phyloP scores from a whole-genome alignment of 139 green algal genomes.

The Parachlorella kessleri region DNA sequence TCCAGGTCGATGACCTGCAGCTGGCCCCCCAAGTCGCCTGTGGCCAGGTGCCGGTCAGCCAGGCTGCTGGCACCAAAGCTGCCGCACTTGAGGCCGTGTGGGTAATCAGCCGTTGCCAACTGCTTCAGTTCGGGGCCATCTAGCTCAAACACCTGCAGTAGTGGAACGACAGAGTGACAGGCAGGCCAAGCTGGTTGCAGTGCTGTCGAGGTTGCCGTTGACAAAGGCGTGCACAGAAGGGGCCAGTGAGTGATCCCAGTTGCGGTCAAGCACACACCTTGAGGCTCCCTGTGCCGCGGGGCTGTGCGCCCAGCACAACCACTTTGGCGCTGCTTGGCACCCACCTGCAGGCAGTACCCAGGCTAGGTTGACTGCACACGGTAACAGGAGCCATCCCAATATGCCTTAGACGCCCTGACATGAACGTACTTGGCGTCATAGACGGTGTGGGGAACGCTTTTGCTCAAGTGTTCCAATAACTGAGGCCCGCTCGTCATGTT shows the following conservation, averaged over 20 bases:
- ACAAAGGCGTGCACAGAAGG: too few species aligned
- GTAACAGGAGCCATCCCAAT: too few species aligned
- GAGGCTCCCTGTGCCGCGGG: constrained; percentile 62
- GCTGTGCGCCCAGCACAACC: constrained; percentile 72
- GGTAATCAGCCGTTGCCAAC: constrained; percentile 59
- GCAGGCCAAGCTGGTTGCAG: too few species aligned
- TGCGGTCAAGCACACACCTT: background rate
- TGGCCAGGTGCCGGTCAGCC: constrained; percentile 66
- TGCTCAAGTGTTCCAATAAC: constrained; percentile 19
- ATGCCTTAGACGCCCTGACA: too few species aligned
- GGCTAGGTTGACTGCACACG: too few species aligned
- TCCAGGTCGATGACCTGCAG: constrained; percentile 84
- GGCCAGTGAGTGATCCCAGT: too few species aligned
- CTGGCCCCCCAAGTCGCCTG: constrained; percentile 78
- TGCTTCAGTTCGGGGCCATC: constrained; percentile 65
- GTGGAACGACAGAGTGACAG: too few species aligned
- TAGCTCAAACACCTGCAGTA: constrained; percentile 67
- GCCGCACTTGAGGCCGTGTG: constrained; percentile 75
- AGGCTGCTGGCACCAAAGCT: constrained; percentile 73
- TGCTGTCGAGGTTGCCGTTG: too few species aligned
- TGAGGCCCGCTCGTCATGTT: background rate
- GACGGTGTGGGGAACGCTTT: constrained; percentile 77
- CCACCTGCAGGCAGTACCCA: constrained; percentile 62
- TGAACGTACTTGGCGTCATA: constrained; percentile 78
- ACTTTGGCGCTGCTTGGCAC: constrained; percentile 83